Evolutionary conservation across 2,329 filamentous ascomycete genomes (phyloP).

Genomic region (Colletotrichum aenigma): DNA sequence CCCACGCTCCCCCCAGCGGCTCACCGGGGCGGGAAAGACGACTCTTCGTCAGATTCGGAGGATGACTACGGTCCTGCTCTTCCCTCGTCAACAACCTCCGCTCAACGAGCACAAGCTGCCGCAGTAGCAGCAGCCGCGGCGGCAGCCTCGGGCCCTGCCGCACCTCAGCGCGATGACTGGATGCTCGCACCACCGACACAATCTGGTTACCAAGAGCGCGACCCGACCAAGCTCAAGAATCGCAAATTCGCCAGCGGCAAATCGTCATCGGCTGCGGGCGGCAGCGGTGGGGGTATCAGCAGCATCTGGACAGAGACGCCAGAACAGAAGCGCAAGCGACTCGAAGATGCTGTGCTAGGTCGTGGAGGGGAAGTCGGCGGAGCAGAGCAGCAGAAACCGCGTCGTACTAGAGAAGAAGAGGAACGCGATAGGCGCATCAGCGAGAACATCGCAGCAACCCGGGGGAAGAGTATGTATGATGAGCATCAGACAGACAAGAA

Average conservation of each 20-base stretch:
- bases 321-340: slow-evolving; percentile 80
- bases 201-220: slow-evolving; percentile 64
- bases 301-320: slow-evolving; percentile 92
- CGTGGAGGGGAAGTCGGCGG: slow-evolving; percentile 46
- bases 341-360: slow-evolving; percentile 84
- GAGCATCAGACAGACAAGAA: slow-evolving; percentile 53
- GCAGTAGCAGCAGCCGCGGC: slow-evolving; percentile 32
- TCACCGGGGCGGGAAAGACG: slow-evolving; percentile 32
- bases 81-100: slow-evolving; percentile 43
- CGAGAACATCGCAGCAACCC: slow-evolving; percentile 55
- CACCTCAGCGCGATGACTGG: slow-evolving; percentile 79
- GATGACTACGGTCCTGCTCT: slow-evolving; percentile 66
- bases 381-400: slow-evolving; percentile 41
- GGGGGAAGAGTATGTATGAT: slow-evolving; percentile 64
- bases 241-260: slow-evolving; percentile 79
- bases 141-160: slow-evolving; percentile 35
- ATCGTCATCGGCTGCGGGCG: slow-evolving; percentile 29
- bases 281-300: slow-evolving; percentile 46
- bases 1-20: slow-evolving; percentile 47
- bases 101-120: slow-evolving; percentile 36
- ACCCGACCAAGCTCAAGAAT: slow-evolving; percentile 82
- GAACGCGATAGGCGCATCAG: slow-evolving; percentile 53
- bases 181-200: slow-evolving; percentile 74
- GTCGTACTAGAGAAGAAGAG: slow-evolving; percentile 62
- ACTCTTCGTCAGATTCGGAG: slow-evolving; percentile 46